Conservation (phyloP, 169 alveolate species). For the Cryptosporidium baileyi region DNA sequence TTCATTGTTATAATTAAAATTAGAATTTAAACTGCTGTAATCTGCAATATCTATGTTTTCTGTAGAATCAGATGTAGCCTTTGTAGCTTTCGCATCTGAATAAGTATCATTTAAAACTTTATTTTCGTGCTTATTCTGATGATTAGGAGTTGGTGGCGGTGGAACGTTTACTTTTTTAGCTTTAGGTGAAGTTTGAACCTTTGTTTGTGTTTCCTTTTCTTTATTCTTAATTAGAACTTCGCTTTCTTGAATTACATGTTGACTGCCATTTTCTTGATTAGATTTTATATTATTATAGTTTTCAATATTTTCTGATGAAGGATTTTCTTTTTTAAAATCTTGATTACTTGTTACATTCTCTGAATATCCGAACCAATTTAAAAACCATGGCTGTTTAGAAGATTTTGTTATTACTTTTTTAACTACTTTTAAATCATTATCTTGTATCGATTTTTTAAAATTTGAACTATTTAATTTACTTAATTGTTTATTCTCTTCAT, state of each 20-base stretch:
- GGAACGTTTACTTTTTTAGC: slow-evolving; percentile 11
- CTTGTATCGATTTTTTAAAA: background rate
- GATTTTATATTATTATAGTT: no score
- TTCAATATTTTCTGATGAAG: no score
- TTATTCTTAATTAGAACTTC: background rate
- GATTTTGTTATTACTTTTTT: slow-evolving; percentile 34
- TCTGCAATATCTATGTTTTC: background rate
- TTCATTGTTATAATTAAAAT: background rate
- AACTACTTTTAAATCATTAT: background rate
- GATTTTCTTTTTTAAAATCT: no score
- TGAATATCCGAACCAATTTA: slow-evolving; percentile 24
- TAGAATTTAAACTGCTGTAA: background rate
- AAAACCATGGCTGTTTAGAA: slow-evolving; percentile 61
- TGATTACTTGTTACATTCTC: background rate
- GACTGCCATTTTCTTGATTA: background rate
- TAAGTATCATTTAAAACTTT: background rate
- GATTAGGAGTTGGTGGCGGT: slow-evolving; percentile 3
- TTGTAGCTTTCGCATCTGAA: slow-evolving; percentile 56
- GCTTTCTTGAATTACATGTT: background rate
- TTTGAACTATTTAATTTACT: no score
- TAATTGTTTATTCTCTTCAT: no score
- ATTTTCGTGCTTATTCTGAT: background rate
- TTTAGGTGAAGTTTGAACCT: slow-evolving; percentile 23
- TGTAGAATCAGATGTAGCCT: slow-evolving; percentile 28
- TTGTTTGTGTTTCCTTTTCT: background rate